phyloP scores from a whole-genome alignment of 768 basidiomycete species.

The Lactarius akahatsu region DNA sequence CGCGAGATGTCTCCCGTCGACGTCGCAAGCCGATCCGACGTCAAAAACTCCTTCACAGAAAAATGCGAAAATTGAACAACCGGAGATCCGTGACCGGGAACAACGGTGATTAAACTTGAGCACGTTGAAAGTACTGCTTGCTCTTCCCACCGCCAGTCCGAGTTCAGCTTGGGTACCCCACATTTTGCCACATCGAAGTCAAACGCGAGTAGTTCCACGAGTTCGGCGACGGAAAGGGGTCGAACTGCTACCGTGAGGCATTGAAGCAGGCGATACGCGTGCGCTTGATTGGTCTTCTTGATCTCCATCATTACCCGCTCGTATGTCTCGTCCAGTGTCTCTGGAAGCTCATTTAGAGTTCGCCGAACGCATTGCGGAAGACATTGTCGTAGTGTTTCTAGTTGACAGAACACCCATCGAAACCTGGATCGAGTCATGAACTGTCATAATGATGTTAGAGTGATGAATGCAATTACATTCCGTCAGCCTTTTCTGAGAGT shows the following conservation, averaged over 20 bases:
- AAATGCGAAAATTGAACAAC: background rate
- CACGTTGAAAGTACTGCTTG: background rate
- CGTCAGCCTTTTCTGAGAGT: background rate
- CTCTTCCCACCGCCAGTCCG: background rate
- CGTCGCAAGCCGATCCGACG: background rate
- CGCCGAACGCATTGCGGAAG: background rate
- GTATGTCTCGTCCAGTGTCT: background rate
- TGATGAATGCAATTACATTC: background rate
- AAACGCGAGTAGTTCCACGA: background rate
- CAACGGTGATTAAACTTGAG: background rate
- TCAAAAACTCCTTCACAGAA: background rate
- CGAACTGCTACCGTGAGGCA: background rate
- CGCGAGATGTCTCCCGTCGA: background rate
- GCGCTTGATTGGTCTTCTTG: background rate
- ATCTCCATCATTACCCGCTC: background rate
- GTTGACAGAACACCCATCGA: background rate
- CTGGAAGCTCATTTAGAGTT: background rate
- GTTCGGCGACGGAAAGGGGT: too few species aligned
- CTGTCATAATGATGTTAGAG: background rate
- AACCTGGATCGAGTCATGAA: background rate
- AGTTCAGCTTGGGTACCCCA: background rate
- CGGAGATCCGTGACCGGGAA: background rate
- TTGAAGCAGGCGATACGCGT: background rate
- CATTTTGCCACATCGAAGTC: background rate
- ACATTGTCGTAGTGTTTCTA: background rate